These are phyloP conservation scores for Lobosporangium transversale DNA, from an alignment of 192 early-diverging fungal species.

Conservation along the genomic window DNA sequence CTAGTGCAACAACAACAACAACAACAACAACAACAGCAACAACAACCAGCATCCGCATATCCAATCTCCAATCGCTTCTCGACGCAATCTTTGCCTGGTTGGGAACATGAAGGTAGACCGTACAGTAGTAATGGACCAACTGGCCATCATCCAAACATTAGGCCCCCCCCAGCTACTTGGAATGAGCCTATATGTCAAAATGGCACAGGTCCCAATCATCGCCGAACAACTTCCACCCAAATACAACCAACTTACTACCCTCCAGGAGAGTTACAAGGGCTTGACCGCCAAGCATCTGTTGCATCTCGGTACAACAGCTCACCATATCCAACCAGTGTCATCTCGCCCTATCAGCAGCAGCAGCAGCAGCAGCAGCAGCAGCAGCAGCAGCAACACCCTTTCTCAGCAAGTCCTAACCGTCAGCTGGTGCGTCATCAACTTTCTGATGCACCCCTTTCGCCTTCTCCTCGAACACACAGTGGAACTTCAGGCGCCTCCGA, in stretches of 20 bases:
- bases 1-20: conserved; percentile 11
- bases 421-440: conserved; percentile 38
- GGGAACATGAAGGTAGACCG: conserved; percentile 36
- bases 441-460: conserved; percentile 2
- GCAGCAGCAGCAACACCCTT: conserved; percentile 14
- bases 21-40: conserved; percentile 5
- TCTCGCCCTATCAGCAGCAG: conserved; percentile 5
- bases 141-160: conserved; percentile 24
- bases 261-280: conserved; percentile 9
- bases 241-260: conserved; percentile 41
- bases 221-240: conserved; percentile 37
- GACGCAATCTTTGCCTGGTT: conserved; percentile 41
- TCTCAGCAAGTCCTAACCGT: conserved; percentile 21
- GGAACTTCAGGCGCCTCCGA: conserved; percentile 12
- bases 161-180: conserved; percentile 22
- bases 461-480: conserved; percentile 16
- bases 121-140: conserved; percentile 20
- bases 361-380: conserved; percentile 7
- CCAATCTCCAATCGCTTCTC: conserved; percentile 37
- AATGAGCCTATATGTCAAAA: conserved; percentile 22
- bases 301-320: conserved; percentile 30
- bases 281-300: conserved; percentile 32
- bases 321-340: conserved; percentile 18
- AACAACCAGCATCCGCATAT: conserved; percentile 8
- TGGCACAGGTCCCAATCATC: conserved; percentile 20